phyloP scores from a whole-genome alignment of 805 yeast species.

The Ogataea parapolymorpha region DNA sequence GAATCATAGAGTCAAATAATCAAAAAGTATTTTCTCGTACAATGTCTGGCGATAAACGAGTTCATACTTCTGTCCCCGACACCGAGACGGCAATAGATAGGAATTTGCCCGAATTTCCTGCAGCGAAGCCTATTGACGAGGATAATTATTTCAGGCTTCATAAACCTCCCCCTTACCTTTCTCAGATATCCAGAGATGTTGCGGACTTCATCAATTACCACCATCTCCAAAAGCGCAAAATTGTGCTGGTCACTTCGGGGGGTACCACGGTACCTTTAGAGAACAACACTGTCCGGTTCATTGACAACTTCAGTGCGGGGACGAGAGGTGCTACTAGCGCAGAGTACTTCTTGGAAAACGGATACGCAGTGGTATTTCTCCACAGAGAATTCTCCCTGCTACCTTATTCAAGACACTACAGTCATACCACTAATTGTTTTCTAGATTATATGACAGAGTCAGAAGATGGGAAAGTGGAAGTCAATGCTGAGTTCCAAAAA shows the following conservation, averaged over 20 bases:
- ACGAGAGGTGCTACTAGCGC: slow-evolving; percentile 97
- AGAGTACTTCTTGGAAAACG: slow-evolving; percentile 79
- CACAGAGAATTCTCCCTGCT: slow-evolving; percentile 89
- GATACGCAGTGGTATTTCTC: slow-evolving; percentile 88
- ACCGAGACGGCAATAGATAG: slow-evolving; percentile 77
- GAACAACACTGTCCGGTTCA: slow-evolving; percentile 92
- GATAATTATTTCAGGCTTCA: slow-evolving; percentile 71
- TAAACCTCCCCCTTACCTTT: slow-evolving; percentile 70
- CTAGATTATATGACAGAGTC: slow-evolving; percentile 70
- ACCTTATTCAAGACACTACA: slow-evolving; percentile 89
- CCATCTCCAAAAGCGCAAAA: slow-evolving; percentile 38
- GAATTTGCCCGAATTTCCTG: slow-evolving; percentile 68
- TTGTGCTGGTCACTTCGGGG: slow-evolving; percentile 89
- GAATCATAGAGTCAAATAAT: not conserved
- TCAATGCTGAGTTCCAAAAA: slow-evolving; percentile 56
- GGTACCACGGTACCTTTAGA: slow-evolving; percentile 98
- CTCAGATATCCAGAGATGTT: slow-evolving; percentile 55
- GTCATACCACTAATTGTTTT: slow-evolving; percentile 81
- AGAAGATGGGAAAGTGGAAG: slow-evolving; percentile 50
- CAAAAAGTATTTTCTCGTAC: not conserved
- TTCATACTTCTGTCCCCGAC: slow-evolving; percentile 70
- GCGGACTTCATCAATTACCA: slow-evolving; percentile 61
- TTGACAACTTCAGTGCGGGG: slow-evolving; percentile 96
- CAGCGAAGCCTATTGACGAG: slow-evolving; percentile 71
- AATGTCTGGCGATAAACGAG: slow-evolving; percentile 19